These are phyloP conservation scores for Atkinsonella hypoxylon DNA, from an alignment of 2,329 filamentous ascomycete species.

Conservation along the genomic window DNA sequence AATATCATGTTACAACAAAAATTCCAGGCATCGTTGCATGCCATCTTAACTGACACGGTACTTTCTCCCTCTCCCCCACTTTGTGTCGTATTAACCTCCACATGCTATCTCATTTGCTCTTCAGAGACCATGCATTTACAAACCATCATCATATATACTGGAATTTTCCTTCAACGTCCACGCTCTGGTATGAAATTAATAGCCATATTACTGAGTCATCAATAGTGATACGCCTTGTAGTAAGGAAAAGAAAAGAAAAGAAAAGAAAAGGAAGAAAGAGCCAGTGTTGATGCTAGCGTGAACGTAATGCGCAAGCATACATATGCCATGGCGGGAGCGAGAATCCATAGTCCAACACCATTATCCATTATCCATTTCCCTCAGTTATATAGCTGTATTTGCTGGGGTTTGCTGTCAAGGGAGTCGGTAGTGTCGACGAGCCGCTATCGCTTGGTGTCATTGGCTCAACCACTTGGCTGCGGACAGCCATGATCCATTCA, in stretches of 20 bases:
- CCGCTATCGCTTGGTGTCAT: slow-evolving; percentile 47
- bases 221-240: neutral
- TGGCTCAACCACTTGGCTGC: slow-evolving; percentile 53
- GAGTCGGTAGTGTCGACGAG: slow-evolving; percentile 27
- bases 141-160: slow-evolving; percentile 7
- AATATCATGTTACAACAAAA: no score
- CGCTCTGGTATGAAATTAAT: neutral
- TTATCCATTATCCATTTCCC: slow-evolving; percentile 8
- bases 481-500: slow-evolving; percentile 69
- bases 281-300: neutral
- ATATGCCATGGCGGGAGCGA: neutral
- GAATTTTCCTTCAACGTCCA: slow-evolving; percentile 1
- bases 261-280: slow-evolving; percentile 2
- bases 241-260: slow-evolving; percentile 8
- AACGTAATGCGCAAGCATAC: neutral
- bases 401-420: slow-evolving; percentile 19
- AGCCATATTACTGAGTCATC: neutral
- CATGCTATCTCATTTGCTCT: slow-evolving; percentile 13
- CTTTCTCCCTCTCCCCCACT: neutral
- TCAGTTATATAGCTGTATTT: slow-evolving; percentile 18
- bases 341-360: neutral
- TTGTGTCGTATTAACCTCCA: slow-evolving; percentile 6
- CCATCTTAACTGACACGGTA: no score
- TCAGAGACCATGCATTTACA: neutral
- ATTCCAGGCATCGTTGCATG: no score